Evolutionary conservation across 164 flowering plant genomes (phyloP).

Genomic region (Vitis riparia): DNA sequence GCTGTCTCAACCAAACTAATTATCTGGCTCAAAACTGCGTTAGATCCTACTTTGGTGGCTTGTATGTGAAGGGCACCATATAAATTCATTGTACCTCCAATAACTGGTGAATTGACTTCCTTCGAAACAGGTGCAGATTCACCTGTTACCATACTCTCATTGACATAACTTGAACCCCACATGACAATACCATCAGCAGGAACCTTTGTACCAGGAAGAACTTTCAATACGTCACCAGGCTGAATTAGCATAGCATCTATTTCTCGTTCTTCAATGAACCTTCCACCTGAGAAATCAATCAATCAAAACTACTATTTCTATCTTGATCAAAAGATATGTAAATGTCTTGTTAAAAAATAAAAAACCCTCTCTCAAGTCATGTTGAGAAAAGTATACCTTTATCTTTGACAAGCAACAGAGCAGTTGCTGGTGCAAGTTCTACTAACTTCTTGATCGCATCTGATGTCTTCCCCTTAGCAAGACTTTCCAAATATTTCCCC

Average conservation of each 20-base stretch:
- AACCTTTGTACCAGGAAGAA: conserved; percentile 91
- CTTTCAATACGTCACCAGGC: conserved; percentile 84
- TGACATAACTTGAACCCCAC: conserved; percentile 94
- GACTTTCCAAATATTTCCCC: conserved; percentile 93
- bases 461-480: conserved; percentile 97
- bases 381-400: conserved; percentile 44
- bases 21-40: conserved; percentile 90
- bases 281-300: conserved; percentile 57
- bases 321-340: neutral
- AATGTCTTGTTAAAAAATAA: neutral
- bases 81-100: conserved; percentile 95
- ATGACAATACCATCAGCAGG: conserved; percentile 89
- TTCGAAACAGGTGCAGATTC: conserved; percentile 80
- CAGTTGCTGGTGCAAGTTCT: conserved; percentile 93
- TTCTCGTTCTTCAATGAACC: conserved; percentile 64
- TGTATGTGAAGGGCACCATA: conserved; percentile 85
- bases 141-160: conserved; percentile 99
- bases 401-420: conserved; percentile 69
- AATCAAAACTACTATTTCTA: neutral
- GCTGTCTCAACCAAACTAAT: conserved; percentile 95
- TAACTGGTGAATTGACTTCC: conserved; percentile 64
- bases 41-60: conserved; percentile 94
- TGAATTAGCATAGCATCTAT: conserved; percentile 90
- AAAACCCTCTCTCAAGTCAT: neutral
- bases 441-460: conserved; percentile 96